These are phyloP conservation scores for Saccharomyces mikatae DNA, from an alignment of 805 yeast genomes.

Conservation along the genomic window DNA sequence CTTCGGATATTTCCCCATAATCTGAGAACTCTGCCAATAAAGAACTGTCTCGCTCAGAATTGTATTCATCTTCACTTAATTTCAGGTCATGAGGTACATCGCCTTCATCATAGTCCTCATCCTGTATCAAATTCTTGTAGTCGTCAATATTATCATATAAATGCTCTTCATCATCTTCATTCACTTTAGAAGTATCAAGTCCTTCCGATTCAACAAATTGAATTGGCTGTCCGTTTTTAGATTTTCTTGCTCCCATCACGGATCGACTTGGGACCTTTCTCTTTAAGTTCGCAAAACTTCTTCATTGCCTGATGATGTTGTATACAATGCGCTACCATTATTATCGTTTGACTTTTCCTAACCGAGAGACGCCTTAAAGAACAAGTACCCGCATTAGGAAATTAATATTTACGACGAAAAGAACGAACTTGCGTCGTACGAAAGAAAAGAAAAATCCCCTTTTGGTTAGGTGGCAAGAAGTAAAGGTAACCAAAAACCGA, in stretches of 20 bases:
- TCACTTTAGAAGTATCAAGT: background rate
- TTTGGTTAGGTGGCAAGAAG: background rate
- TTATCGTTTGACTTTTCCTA: background rate
- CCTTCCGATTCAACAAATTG: background rate
- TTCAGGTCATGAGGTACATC: slow-evolving; percentile 15
- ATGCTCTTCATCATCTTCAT: slow-evolving; percentile 22
- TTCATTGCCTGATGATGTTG: background rate
- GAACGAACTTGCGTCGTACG: background rate
- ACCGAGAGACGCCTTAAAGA: background rate
- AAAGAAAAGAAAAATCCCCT: background rate
- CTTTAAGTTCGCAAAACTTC: background rate
- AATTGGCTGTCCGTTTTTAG: background rate
- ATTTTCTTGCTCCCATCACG: background rate
- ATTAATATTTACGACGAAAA: background rate
- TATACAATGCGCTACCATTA: background rate
- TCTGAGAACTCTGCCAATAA: slow-evolving; percentile 32
- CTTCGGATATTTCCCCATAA: slow-evolving; percentile 32
- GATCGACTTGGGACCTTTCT: background rate
- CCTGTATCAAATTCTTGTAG: slow-evolving; percentile 16
- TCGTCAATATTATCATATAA: slow-evolving; percentile 31
- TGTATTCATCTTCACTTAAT: slow-evolving; percentile 15
- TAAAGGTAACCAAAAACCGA: background rate
- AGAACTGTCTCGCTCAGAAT: slow-evolving; percentile 30
- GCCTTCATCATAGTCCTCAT: slow-evolving; percentile 13
- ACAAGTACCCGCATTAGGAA: background rate